These are phyloP conservation scores for Pharus latifolius DNA, from an alignment of 176 grass and related monocot species.

Conservation along the genomic window DNA sequence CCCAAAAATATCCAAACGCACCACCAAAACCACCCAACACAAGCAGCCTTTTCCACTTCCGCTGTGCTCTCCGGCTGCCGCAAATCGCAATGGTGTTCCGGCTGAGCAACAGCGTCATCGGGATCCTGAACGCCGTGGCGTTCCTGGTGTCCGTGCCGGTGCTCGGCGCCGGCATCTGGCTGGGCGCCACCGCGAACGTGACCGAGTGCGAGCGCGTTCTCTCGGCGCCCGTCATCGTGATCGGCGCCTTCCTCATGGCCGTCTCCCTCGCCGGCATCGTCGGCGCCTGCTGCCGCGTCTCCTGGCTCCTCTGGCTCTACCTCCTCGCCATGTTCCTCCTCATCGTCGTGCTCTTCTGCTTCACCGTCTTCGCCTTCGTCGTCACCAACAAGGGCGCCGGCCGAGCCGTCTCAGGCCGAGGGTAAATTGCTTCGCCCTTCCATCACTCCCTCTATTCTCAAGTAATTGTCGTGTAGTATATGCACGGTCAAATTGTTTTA, in stretches of 20 bases:
- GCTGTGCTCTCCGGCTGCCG: neutral
- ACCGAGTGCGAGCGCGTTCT: slow-evolving; percentile 88
- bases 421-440: too few species aligned
- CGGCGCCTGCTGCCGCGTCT: slow-evolving; percentile 75
- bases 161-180: slow-evolving; percentile 74
- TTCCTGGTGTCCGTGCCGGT: slow-evolving; percentile 83
- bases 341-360: slow-evolving; percentile 53
- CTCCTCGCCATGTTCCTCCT: slow-evolving; percentile 83
- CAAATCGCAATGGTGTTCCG: slow-evolving; percentile 48
- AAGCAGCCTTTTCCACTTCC: neutral
- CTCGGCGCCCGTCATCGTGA: slow-evolving; percentile 34
- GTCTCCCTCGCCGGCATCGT: slow-evolving; percentile 69
- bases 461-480: too few species aligned
- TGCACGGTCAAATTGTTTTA: too few species aligned
- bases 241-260: slow-evolving; percentile 56
- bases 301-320: slow-evolving; percentile 86
- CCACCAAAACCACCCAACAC: neutral
- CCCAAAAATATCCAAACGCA: neutral
- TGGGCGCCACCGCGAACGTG: slow-evolving; percentile 32
- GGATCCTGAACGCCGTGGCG: slow-evolving; percentile 60
- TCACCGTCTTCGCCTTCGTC: slow-evolving; percentile 81
- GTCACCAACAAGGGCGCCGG: slow-evolving; percentile 81
- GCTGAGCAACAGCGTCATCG: slow-evolving; percentile 82
- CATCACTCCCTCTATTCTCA: too few species aligned
- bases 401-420: slow-evolving; percentile 35